Evolutionary conservation across 352 stramenopile genomes (phyloP).

Genomic region (Ophiocytium majus): DNA sequence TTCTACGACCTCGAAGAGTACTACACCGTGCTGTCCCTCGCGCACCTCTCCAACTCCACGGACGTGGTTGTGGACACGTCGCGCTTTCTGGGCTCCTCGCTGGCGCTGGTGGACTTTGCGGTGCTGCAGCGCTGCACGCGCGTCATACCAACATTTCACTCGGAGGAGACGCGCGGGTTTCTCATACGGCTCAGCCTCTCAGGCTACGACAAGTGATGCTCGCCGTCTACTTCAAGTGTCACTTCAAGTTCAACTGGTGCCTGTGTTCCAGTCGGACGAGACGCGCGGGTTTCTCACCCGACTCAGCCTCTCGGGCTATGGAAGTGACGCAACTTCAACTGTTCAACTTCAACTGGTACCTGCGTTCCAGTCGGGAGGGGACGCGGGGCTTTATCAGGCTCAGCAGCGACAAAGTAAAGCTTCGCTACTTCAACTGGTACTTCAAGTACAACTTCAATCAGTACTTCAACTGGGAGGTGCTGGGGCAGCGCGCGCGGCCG

Average conservation of each 20-base stretch:
- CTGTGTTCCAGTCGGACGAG: neutral
- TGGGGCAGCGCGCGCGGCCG: too few relatives aligned
- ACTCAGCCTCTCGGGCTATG: neutral
- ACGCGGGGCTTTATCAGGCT: neutral
- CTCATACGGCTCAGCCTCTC: neutral
- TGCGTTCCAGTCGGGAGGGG: neutral
- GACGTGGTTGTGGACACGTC: neutral
- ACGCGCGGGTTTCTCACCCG: neutral
- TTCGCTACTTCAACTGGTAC: too few relatives aligned
- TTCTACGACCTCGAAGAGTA: neutral
- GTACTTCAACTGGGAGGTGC: too few relatives aligned
- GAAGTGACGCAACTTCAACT: too few relatives aligned
- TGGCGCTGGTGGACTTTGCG: neutral
- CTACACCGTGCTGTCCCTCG: neutral
- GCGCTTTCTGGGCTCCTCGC: neutral
- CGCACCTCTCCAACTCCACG: neutral
- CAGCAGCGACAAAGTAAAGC: too few relatives aligned
- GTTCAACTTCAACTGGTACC: too few relatives aligned
- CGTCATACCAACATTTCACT: neutral
- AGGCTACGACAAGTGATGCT: neutral
- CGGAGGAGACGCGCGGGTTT: conserved; percentile 7
- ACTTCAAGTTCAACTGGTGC: too few relatives aligned
- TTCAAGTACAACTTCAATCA: too few relatives aligned
- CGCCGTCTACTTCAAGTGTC: too few relatives aligned
- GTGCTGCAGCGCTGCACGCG: neutral